Evolutionary conservation across 2,329 filamentous ascomycete species (phyloP), one percentile per base, ranked within the genome.

Genomic region (Chrysoporthe deuterocubensis): DNA sequence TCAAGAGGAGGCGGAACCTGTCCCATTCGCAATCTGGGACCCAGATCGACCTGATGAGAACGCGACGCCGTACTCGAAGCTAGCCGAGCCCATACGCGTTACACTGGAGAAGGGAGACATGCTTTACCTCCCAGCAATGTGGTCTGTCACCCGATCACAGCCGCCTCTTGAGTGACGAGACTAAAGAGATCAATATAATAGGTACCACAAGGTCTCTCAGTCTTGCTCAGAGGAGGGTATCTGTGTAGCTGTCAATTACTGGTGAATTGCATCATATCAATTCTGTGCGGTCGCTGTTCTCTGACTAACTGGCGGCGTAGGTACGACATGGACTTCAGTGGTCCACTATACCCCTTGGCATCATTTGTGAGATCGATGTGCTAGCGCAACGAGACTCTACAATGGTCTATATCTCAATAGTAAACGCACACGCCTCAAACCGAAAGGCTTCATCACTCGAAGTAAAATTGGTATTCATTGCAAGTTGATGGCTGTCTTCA

Each of bases 201-300:
- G 87, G 87, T 93, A 92, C 75, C 92, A 96, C 76, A 94, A 95
- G 76, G 92, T 96, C 4, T 88, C 86, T 7, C 92, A 96, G 75
- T 89, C 85, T 2, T 89, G 87, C 71, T 84, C 83, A 0, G 81
- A 87, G 0, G 91, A 94, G 70, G 90, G 89, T 0, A 87, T 94
- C 43, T 93, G 92, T 54, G 88, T 91, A 66, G 91, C 92, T 1
- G 89, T 94, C 48, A 96, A 96, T 74, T 95, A 95, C 77, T 96
- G 92, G 90, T 90, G 77, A 75, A 81, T 32, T 14, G 44, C n/a
- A 13, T 44, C 4, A 14, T 21, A 5, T 46, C 26, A 13, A n/a
- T 64, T 44, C 40, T 71, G 44, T 32, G 43, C 64, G 42, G 42
- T 54, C 4, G 8, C 7, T 44, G 1, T 21, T 16, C n/a, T 26